Percentiles rank a stretch among this genome's conserved stretches.
phyloP scores from a whole-genome alignment of 1,284 basidiomycete species.

The Marasmius sp. region DNA sequence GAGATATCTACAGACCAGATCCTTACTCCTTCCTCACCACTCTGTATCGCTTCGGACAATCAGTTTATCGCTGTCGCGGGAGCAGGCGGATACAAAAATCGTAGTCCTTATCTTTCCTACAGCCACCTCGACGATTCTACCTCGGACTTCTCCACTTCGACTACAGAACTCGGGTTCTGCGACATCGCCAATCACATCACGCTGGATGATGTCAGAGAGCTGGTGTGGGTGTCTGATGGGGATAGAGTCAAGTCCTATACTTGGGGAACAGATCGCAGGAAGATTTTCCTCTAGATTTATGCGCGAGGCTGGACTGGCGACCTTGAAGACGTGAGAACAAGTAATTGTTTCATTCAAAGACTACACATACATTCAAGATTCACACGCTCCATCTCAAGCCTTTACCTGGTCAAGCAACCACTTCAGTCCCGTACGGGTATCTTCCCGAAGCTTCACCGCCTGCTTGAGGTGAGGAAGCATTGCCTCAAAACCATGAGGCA shows the following conservation, averaged over 20 bases:
- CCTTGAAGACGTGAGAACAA: no score
- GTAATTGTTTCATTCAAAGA: no score
- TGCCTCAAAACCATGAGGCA: background rate
- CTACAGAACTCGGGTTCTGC: constrained; percentile 6
- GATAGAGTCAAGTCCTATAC: constrained; percentile 23
- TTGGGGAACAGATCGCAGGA: background rate
- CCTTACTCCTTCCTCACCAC: background rate
- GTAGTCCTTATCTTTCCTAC: constrained; percentile 29
- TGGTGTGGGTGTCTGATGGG: constrained; percentile 24
- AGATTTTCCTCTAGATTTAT: no score
- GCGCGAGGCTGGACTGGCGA: no score
- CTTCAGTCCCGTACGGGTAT: background rate
- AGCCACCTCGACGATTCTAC: constrained; percentile 23
- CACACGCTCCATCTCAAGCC: no score
- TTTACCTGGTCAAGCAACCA: background rate
- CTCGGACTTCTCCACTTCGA: constrained; percentile 9
- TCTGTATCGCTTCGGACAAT: background rate
- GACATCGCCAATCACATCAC: constrained; percentile 17
- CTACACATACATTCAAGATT: no score
- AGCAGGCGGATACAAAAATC: constrained; percentile 36
- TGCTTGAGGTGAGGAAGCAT: background rate
- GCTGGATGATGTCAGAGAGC: constrained; percentile 21
- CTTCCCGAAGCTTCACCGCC: background rate
- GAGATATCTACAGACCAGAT: background rate
- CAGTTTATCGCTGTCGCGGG: constrained; percentile 21